phyloP scores from a whole-genome alignment of 2,329 filamentous ascomycete species.

The Akanthomyces lecanii region DNA sequence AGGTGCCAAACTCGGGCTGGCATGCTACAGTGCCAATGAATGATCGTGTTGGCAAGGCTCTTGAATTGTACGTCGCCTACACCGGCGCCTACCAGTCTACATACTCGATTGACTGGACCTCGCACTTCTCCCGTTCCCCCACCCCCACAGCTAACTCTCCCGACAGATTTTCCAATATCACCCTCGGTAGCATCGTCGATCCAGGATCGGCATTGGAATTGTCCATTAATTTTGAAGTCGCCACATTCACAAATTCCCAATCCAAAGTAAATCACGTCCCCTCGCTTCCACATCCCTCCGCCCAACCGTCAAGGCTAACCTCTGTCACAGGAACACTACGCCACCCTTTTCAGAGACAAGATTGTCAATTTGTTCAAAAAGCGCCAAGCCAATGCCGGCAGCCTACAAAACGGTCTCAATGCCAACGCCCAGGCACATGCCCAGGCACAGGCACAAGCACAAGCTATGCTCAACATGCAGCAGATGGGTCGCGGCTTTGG shows the following conservation, averaged over 20 bases:
- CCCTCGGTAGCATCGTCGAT: slow-evolving; percentile 33
- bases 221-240: slow-evolving; percentile 39
- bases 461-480: slow-evolving; percentile 52
- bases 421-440: slow-evolving; percentile 34
- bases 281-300: not conserved
- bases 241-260: slow-evolving; percentile 41
- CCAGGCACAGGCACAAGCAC: slow-evolving; percentile 32
- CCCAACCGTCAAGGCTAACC: slow-evolving; percentile 17
- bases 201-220: not conserved
- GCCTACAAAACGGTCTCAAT: slow-evolving; percentile 47
- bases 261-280: slow-evolving; percentile 42
- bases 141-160: not conserved
- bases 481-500: slow-evolving; percentile 48
- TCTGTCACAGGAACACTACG: slow-evolving; percentile 44
- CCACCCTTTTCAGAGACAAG: slow-evolving; percentile 43
- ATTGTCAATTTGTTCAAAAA: slow-evolving; percentile 46
- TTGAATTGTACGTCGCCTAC: slow-evolving; percentile 38
- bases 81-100: not conserved
- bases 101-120: not conserved
- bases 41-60: slow-evolving; percentile 41
- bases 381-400: slow-evolving; percentile 47
- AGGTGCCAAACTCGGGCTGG: slow-evolving; percentile 31
- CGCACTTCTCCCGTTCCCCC: not conserved
- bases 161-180: slow-evolving; percentile 47
- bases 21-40: slow-evolving; percentile 34